Percentiles rank a stretch among this genome's conserved stretches.
Evolutionary conservation across 2,329 filamentous ascomycete genomes (phyloP).

Genomic region (Pestalotiopsis sp.): DNA sequence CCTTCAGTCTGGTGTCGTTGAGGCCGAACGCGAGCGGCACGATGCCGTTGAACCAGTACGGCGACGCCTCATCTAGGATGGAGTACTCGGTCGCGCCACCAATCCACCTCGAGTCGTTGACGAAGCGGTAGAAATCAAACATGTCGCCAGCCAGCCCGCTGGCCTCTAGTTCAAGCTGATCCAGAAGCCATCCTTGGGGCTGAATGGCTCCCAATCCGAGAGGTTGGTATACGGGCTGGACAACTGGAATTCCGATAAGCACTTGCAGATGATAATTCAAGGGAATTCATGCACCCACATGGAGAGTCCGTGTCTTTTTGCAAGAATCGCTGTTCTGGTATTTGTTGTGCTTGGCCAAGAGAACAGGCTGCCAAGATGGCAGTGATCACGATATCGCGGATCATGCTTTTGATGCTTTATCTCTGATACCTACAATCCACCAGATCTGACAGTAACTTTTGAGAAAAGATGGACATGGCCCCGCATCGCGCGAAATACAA

Average conservation of each 20-base stretch:
- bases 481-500: not conserved
- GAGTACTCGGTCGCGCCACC: slow-evolving; percentile 55
- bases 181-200: slow-evolving; percentile 31
- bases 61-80: slow-evolving; percentile 53
- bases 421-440: not conserved
- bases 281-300: not conserved
- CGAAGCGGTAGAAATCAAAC: slow-evolving; percentile 58
- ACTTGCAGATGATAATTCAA: too few relatives aligned
- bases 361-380: not conserved
- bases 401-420: not conserved
- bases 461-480: too few relatives aligned
- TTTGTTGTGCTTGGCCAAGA: not conserved
- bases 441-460: not conserved
- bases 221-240: slow-evolving; percentile 29
- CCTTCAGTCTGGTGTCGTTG: slow-evolving; percentile 50
- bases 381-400: not conserved
- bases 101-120: slow-evolving; percentile 52
- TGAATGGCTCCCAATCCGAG: slow-evolving; percentile 30
- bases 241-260: slow-evolving; percentile 19
- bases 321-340: not conserved
- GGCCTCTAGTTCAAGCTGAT: slow-evolving; percentile 27
- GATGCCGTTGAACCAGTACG: slow-evolving; percentile 62
- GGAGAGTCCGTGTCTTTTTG: not conserved
- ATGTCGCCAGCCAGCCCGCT: slow-evolving; percentile 32
- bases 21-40: slow-evolving; percentile 57